These are phyloP conservation scores for Primulina eburnea DNA, from an alignment of 257 asterid genomes.

Conservation along the genomic window DNA sequence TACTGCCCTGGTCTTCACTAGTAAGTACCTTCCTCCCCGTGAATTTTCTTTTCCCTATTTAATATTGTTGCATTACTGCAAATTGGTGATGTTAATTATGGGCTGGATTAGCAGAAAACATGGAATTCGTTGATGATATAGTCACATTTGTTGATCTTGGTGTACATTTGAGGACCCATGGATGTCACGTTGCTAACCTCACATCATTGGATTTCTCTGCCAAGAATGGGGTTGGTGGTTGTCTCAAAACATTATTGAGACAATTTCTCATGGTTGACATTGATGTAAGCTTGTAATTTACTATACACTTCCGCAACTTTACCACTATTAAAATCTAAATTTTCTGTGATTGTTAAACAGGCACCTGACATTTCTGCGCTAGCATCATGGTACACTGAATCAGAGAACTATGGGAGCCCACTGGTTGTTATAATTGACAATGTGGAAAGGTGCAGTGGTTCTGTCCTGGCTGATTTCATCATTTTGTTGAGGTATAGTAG, in stretches of 20 bases:
- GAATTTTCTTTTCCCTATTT: conserved; percentile 8
- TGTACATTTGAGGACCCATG: conserved; percentile 51
- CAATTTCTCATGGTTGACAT: conserved; percentile 53
- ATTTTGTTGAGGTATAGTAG: conserved; percentile 66
- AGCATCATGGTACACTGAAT: conserved; percentile 80
- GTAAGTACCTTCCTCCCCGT: conserved; percentile 44
- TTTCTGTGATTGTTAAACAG: conserved; percentile 32
- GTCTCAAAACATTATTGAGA: conserved; percentile 66
- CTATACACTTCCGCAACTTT: conserved; percentile 15
- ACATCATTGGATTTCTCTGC: conserved; percentile 72
- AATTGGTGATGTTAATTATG: not conserved
- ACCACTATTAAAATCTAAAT: not conserved
- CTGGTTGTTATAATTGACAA: conserved; percentile 78
- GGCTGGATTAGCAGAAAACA: conserved; percentile 52
- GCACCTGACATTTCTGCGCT: conserved; percentile 80
- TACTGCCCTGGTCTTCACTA: conserved; percentile 73
- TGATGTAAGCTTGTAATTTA: conserved; percentile 54
- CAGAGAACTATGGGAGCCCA: conserved; percentile 57
- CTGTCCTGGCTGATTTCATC: conserved; percentile 80
- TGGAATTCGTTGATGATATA: conserved; percentile 87
- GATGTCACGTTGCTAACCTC: conserved; percentile 73
- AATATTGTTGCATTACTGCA: not conserved
- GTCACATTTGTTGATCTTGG: conserved; percentile 74
- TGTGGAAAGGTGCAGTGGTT: conserved; percentile 73
- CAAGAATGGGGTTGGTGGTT: conserved; percentile 77